Evolutionary conservation across 2,329 filamentous ascomycete genomes (phyloP).

Genomic region (Exophiala aquamarina): DNA sequence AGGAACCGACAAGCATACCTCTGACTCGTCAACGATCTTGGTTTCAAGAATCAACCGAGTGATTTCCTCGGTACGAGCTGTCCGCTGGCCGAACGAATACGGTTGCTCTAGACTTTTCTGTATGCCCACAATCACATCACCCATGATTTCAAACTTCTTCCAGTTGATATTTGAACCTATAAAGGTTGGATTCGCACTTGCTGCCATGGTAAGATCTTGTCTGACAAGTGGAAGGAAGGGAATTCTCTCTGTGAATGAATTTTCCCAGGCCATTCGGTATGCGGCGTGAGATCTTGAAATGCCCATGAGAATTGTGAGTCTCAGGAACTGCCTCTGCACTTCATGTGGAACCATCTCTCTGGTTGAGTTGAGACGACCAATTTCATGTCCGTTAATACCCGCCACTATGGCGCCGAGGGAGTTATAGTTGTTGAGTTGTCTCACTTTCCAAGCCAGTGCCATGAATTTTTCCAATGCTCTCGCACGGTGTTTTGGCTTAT

Average conservation of each 20-base stretch:
- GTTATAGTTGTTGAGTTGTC: slow-evolving; percentile 96
- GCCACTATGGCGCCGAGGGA: slow-evolving; percentile 90
- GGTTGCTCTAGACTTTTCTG: slow-evolving; percentile 87
- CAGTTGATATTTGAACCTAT: slow-evolving; percentile 84
- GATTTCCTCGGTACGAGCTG: slow-evolving; percentile 59
- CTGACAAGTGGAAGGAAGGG: slow-evolving; percentile 90
- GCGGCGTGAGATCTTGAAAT: slow-evolving; percentile 90
- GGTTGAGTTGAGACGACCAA: slow-evolving; percentile 81
- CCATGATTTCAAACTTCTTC: slow-evolving; percentile 97
- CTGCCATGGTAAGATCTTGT: slow-evolving; percentile 85
- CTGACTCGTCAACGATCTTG: slow-evolving; percentile 79
- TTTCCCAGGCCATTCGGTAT: slow-evolving; percentile 97
- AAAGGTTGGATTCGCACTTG: slow-evolving; percentile 89
- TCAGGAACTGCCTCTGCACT: slow-evolving; percentile 79
- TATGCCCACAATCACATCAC: slow-evolving; percentile 84
- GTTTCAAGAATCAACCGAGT: slow-evolving; percentile 78
- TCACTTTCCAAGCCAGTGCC: slow-evolving; percentile 78
- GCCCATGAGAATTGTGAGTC: slow-evolving; percentile 87
- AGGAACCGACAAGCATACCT: too few species aligned
- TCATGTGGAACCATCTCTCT: slow-evolving; percentile 70
- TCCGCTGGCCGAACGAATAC: slow-evolving; percentile 64
- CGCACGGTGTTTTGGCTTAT: slow-evolving; percentile 93
- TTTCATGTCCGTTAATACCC: slow-evolving; percentile 82
- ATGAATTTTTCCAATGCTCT: slow-evolving; percentile 95
- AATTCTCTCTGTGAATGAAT: slow-evolving; percentile 84